phyloP scores from a whole-genome alignment of 2,329 filamentous ascomycete genomes.

The Torrubiella hemipterigena region DNA sequence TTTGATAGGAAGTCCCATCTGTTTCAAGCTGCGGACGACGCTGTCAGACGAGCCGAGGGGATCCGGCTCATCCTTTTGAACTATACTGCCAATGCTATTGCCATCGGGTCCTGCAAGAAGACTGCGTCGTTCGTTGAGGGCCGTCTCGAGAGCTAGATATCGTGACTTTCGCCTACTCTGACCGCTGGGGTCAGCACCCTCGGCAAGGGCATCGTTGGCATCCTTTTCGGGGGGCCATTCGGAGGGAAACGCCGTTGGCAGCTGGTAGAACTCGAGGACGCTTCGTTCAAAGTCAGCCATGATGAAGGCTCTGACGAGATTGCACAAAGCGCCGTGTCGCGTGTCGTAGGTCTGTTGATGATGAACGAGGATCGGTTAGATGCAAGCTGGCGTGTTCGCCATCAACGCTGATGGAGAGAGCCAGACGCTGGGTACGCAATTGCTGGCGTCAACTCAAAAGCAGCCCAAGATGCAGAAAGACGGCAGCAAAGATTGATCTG shows the following conservation, averaged over 20 bases:
- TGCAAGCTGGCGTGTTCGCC: too few relatives aligned
- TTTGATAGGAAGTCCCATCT: conserved; percentile 67
- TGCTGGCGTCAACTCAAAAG: too few relatives aligned
- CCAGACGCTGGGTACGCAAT: too few relatives aligned
- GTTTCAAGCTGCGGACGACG: conserved; percentile 68
- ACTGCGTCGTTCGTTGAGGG: conserved; percentile 53
- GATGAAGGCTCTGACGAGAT: too few relatives aligned
- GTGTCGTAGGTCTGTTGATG: too few relatives aligned
- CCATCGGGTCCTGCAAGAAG: conserved; percentile 57
- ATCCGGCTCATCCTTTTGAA: conserved; percentile 87
- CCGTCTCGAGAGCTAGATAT: conserved; percentile 74
- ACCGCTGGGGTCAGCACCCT: conserved; percentile 35
- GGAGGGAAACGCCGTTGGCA: conserved; percentile 64
- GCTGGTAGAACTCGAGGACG: conserved; percentile 81
- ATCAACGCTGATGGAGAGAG: too few relatives aligned
- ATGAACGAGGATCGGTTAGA: too few relatives aligned
- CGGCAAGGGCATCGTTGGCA: conserved; percentile 54
- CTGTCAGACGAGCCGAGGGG: conserved; percentile 80
- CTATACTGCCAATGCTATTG: conserved; percentile 58
- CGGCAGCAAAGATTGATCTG: too few relatives aligned
- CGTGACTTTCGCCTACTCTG: conserved; percentile 57
- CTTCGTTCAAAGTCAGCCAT: conserved; percentile 64
- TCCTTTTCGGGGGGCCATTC: conserved; percentile 80
- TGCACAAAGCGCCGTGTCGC: too few relatives aligned
- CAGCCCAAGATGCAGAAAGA: too few relatives aligned